Percentiles rank a stretch among this genome's conserved stretches.
These are phyloP conservation scores for Globisporangium parvum DNA, from an alignment of 352 stramenopile genomes.

Conservation along the genomic window DNA sequence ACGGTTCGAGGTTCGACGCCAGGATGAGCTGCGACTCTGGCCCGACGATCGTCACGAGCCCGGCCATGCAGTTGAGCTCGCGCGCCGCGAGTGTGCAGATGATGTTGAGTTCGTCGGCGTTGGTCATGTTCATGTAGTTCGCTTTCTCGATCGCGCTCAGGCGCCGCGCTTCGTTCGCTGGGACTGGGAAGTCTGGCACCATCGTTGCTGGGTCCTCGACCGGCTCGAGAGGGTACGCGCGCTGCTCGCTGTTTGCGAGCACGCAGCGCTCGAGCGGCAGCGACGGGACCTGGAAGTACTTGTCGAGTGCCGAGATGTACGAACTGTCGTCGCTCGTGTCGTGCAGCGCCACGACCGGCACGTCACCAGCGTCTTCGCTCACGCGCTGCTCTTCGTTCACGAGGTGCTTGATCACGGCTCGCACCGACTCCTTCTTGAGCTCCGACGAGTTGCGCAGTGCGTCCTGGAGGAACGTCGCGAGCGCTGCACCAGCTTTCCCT, in stretches of 20 bases:
- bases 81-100: slow-evolving; percentile 51
- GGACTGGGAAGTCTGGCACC: no score
- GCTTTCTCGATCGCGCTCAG: slow-evolving; percentile 33
- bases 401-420: slow-evolving; percentile 26
- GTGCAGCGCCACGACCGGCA: neutral
- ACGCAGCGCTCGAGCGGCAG: slow-evolving; percentile 25
- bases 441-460: slow-evolving; percentile 12
- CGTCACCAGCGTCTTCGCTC: neutral
- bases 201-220: no score
- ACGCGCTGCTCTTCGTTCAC: slow-evolving; percentile 9
- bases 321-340: slow-evolving; percentile 16
- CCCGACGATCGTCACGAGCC: no score
- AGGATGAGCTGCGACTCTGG: slow-evolving; percentile 11
- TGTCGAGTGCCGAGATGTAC: slow-evolving; percentile 23
- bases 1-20: slow-evolving; percentile 19
- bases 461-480: slow-evolving; percentile 21
- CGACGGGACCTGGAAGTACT: slow-evolving; percentile 17
- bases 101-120: slow-evolving; percentile 51
- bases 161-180: slow-evolving; percentile 11
- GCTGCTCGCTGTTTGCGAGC: no score
- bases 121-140: slow-evolving; percentile 29
- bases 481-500: neutral
- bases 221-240: no score
- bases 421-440: slow-evolving; percentile 17
- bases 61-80: slow-evolving; percentile 23